phyloP scores from a whole-genome alignment of 768 basidiomycete genomes.

The Kwoniella bestiolae region DNA sequence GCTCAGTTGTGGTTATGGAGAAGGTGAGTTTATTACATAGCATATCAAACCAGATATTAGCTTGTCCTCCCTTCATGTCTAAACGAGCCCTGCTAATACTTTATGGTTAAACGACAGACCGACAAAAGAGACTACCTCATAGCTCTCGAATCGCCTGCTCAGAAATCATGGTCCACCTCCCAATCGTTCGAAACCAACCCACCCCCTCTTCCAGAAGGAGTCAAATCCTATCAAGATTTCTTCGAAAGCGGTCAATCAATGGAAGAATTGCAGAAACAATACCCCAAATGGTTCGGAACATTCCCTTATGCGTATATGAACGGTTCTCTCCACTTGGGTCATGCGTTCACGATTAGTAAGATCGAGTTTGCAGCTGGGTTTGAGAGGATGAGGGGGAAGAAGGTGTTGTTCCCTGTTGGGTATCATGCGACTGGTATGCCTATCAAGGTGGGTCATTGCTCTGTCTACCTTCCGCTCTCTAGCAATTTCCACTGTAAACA shows the following conservation, averaged over 20 bases:
- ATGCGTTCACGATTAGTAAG: constrained; percentile 97
- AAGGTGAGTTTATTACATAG: constrained; percentile 53
- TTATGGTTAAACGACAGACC: constrained; percentile 66
- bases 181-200: constrained; percentile 83
- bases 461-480: neutral
- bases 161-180: constrained; percentile 76
- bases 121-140: constrained; percentile 88
- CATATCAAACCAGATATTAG: too few relatives aligned
- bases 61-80: too few relatives aligned
- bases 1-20: constrained; percentile 54
- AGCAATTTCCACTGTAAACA: too few relatives aligned
- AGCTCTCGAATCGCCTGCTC: constrained; percentile 80
- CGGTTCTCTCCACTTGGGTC: constrained; percentile 92
- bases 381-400: constrained; percentile 91
- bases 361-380: constrained; percentile 96
- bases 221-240: constrained; percentile 58
- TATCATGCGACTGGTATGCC: constrained; percentile 99
- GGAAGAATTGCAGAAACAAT: constrained; percentile 70
- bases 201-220: constrained; percentile 67
- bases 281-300: constrained; percentile 97
- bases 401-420: constrained; percentile 93
- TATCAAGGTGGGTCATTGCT: constrained; percentile 76
- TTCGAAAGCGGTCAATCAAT: constrained; percentile 64
- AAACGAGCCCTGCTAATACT: too few relatives aligned
- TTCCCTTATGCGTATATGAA: constrained; percentile 99